Evolutionary conservation across 768 basidiomycete genomes (phyloP).

Genomic region (Roridomyces roridus): DNA sequence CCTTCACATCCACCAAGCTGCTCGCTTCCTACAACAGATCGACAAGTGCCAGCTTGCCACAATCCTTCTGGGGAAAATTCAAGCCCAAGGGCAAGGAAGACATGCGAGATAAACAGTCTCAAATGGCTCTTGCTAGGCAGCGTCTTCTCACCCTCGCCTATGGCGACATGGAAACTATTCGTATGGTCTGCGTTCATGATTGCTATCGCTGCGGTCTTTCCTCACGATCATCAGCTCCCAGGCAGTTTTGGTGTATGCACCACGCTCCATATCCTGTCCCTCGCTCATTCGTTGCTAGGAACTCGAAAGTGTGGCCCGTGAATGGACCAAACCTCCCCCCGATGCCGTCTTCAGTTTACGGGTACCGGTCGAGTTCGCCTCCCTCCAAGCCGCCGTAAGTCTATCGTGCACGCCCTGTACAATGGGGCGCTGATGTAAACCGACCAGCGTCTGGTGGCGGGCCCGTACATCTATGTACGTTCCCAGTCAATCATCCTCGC

Average conservation of each 20-base stretch:
- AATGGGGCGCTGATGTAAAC: conserved; percentile 21
- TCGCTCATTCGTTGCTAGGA: conserved; percentile 54
- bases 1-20: conserved; percentile 35
- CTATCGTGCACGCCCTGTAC: conserved; percentile 13
- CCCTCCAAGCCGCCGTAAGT: conserved; percentile 82
- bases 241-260: conserved; percentile 63
- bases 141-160: conserved; percentile 83
- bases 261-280: background rate
- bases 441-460: conserved; percentile 74
- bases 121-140: conserved; percentile 75
- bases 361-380: conserved; percentile 87
- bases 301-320: conserved; percentile 77
- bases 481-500: conserved; percentile 11
- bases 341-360: conserved; percentile 78
- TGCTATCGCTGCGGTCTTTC: conserved; percentile 13
- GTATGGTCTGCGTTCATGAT: conserved; percentile 54
- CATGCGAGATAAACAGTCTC: conserved; percentile 56
- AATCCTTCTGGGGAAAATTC: conserved; percentile 70
- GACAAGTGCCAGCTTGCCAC: conserved; percentile 65
- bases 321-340: conserved; percentile 88
- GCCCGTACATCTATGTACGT: conserved; percentile 83
- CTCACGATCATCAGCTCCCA: conserved; percentile 59
- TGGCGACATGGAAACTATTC: conserved; percentile 86
- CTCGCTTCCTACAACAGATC: conserved; percentile 57
- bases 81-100: conserved; percentile 78